Conservation (phyloP, 305 asterid species). For the Nicotiana rustica region DNA sequence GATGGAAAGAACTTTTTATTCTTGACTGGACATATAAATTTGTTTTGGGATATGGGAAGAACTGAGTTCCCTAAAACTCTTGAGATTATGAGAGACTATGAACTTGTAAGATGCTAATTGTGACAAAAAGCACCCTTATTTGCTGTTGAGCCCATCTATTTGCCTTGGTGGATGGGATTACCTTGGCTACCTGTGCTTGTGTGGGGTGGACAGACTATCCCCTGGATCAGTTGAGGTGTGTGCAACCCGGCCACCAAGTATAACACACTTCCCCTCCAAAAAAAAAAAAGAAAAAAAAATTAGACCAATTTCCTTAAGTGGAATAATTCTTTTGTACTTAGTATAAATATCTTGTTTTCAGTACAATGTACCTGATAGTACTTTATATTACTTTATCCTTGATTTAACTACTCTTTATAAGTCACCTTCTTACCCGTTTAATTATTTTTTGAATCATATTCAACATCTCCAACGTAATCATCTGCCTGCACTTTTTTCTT, state of each 20-base stretch:
- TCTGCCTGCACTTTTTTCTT: not conserved
- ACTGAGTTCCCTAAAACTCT: not conserved
- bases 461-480: not conserved
- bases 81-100: not conserved
- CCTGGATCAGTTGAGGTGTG: not conserved
- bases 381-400: constrained; percentile 3
- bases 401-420: constrained; percentile 12
- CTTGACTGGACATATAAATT: too few relatives aligned
- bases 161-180: too few relatives aligned
- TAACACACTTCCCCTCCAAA: not conserved
- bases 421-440: not conserved
- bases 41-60: not conserved
- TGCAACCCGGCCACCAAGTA: not conserved
- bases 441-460: not conserved
- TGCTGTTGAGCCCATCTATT: not conserved
- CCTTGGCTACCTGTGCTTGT: not conserved
- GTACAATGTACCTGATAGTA: not conserved
- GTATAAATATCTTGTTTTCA: too few relatives aligned
- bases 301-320: not conserved
- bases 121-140: not conserved
- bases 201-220: not conserved
- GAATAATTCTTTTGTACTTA: too few relatives aligned
- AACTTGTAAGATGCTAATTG: constrained; percentile 30
- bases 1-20: not conserved
- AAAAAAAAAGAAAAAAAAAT: not conserved